A percentile compares a stretch with the other conserved stretches of the same genome.
These are phyloP conservation scores for Kockovaella imperatae DNA, from an alignment of 768 basidiomycete species.

Conservation along the genomic window DNA sequence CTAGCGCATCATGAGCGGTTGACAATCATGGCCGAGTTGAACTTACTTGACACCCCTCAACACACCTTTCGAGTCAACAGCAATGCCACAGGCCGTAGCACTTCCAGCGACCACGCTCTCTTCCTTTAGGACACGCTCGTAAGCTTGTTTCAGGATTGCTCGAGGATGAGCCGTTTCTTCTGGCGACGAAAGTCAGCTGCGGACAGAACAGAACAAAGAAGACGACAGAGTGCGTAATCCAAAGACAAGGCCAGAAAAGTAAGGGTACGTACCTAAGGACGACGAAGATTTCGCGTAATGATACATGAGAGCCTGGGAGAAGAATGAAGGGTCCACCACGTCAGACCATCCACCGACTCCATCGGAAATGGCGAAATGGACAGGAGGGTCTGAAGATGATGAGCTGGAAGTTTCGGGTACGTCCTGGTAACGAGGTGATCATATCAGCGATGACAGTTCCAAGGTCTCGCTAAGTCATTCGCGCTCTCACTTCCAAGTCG, in stretches of 20 bases:
- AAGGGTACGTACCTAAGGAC: too few relatives aligned
- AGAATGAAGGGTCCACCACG: constrained; percentile 78
- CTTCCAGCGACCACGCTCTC: constrained; percentile 35
- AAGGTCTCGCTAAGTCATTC: constrained; percentile 5
- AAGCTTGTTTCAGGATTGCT: constrained; percentile 33
- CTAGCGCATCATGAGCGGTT: constrained; percentile 15
- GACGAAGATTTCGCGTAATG: constrained; percentile 45
- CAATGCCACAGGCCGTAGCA: constrained; percentile 21
- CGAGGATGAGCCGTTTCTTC: constrained; percentile 15
- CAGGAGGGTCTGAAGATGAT: not conserved
- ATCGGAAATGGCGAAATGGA: constrained; percentile 70
- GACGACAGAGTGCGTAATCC: too few relatives aligned
- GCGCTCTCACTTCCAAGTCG: constrained; percentile 22
- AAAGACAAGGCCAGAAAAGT: too few relatives aligned
- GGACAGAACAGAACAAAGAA: too few relatives aligned
- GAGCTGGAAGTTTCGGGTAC: not conserved
- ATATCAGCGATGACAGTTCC: not conserved
- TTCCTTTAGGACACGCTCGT: constrained; percentile 31
- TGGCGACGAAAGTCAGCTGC: too few relatives aligned
- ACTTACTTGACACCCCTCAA: constrained; percentile 48
- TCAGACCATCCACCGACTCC: constrained; percentile 88
- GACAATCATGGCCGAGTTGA: not conserved
- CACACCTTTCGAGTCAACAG: constrained; percentile 19
- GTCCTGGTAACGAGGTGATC: not conserved
- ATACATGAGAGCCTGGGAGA: constrained; percentile 86